Conservation (phyloP, 2,329 filamentous ascomycete species). For the Conoideocrella luteorostrata region DNA sequence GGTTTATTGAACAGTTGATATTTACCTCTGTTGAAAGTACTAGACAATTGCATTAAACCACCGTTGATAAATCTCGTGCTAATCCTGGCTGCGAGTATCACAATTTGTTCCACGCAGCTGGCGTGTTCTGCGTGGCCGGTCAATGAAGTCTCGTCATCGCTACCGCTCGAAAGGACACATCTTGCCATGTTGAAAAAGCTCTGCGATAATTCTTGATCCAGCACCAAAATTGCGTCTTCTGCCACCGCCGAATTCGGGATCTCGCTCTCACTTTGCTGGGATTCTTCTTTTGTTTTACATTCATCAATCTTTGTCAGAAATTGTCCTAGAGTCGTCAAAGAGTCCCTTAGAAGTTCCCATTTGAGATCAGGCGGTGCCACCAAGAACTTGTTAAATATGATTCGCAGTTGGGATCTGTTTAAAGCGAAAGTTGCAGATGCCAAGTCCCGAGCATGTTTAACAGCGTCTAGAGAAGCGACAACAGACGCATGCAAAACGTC, state of each 20-base stretch:
- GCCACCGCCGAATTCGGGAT: slow-evolving; percentile 32
- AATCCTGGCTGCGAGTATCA: slow-evolving; percentile 40
- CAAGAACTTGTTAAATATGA: slow-evolving; percentile 44
- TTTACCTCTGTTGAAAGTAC: slow-evolving; percentile 40
- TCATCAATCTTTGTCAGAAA: slow-evolving; percentile 41
- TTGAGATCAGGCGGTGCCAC: slow-evolving; percentile 36
- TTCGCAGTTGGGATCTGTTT: slow-evolving; percentile 43
- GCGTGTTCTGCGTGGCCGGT: slow-evolving; percentile 15
- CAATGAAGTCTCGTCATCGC: slow-evolving; percentile 11
- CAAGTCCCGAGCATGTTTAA: slow-evolving; percentile 39
- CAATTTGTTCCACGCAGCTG: slow-evolving; percentile 36
- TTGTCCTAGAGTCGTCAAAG: slow-evolving; percentile 40
- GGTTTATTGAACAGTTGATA: slow-evolving; percentile 43
- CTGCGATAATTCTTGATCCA: slow-evolving; percentile 43
- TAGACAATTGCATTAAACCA: slow-evolving; percentile 35
- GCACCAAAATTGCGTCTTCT: slow-evolving; percentile 40
- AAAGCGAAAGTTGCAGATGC: slow-evolving; percentile 42
- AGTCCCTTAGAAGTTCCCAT: slow-evolving; percentile 39
- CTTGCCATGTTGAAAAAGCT: slow-evolving; percentile 43
- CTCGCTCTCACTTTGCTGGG: slow-evolving; percentile 31
- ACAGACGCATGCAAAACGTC: slow-evolving; percentile 46
- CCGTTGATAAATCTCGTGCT: slow-evolving; percentile 38
- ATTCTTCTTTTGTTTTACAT: slow-evolving; percentile 30
- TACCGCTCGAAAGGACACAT: slow-evolving; percentile 24
- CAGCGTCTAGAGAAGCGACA: slow-evolving; percentile 43